Base-by-base conservation (phyloP, 2,329 filamentous ascomycete species). In the Aspergillus pseudoviridinutans region DNA sequence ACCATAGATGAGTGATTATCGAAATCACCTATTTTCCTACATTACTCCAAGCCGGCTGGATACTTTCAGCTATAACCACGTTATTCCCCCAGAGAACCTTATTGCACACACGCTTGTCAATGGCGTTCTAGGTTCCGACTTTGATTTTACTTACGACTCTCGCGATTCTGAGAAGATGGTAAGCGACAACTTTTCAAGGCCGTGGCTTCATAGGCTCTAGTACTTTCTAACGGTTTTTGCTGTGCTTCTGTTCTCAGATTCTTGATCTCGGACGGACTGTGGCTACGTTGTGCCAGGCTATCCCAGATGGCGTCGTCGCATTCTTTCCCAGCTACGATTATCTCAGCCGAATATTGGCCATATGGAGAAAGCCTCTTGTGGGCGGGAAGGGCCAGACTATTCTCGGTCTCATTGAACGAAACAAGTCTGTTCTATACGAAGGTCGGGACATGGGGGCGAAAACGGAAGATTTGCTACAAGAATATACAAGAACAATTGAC, bases 251-350 rank as follows among this genome's bases (percentile, higher is more conserved):
- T 38, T 38, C 14, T 38, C 54, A 82, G 74, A 86, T 95, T 53
- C 76, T 79, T 46, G 87, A 92, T 56, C 83, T 97, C 0, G 94
- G 92, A 0, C 74, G 84, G 28, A 84, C 89, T 0, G 79, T 99
- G 7, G 71, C 91, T 1, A 87, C 87, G 53, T 79, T 94, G 4
- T 90, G 89, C 65, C 80, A 83, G 6, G 78, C 85, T 4, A 89
- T 97, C 0, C 91, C 91, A 0, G 92, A 97, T 64, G 94, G 94
- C 2, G 84, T 97, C 1, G 91, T 99, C 0, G 87, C 92, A 0
- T 99, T 99, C 78, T 97, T 99, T 66, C 92, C 94, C 1, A 96
- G 92, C 73, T 97, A 99, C 72, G 84, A 89, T 9, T 97, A 96
- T 71, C 83, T 99, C 0, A 87, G 92, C 51, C 84, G 87, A 50